Conservation (phyloP, 768 basidiomycete species). For the Omphalotus guepiniiformis region DNA sequence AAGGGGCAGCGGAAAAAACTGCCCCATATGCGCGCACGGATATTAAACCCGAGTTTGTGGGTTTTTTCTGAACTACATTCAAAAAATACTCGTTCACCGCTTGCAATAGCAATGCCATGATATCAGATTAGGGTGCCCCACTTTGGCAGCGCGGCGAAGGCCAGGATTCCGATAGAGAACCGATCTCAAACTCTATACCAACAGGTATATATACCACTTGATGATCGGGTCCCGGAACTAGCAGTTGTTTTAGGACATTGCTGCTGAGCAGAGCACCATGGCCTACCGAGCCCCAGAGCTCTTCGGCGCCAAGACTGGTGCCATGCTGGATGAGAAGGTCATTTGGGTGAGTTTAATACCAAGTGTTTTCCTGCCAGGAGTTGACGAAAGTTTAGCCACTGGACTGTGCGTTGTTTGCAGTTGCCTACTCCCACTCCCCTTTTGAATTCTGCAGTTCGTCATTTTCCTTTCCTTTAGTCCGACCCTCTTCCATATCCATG, state of each 20-base stretch:
- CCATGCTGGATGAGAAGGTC: constrained; percentile 86
- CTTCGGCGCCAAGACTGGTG: constrained; percentile 94
- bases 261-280: constrained; percentile 98
- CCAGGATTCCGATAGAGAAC: constrained; percentile 75
- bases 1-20: constrained; percentile 48
- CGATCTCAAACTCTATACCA: constrained; percentile 85
- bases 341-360: constrained; percentile 67
- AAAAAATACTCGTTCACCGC: too few species aligned
- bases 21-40: constrained; percentile 96
- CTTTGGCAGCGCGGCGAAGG: constrained; percentile 89
- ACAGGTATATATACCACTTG: constrained; percentile 48
- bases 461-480: too few species aligned
- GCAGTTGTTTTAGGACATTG: constrained; percentile 62
- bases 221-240: background rate
- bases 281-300: constrained; percentile 96
- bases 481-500: constrained; percentile 97
- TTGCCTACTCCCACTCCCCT: constrained; percentile 93
- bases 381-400: constrained; percentile 59
- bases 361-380: background rate
- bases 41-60: constrained; percentile 88
- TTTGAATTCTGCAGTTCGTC: constrained; percentile 92
- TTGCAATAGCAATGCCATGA: constrained; percentile 90
- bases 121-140: constrained; percentile 91
- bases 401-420: constrained; percentile 90
- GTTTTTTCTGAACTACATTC: too few species aligned